Base-by-base conservation (phyloP, 805 yeast species). In the Lipomyces spencermartinsiae region DNA sequence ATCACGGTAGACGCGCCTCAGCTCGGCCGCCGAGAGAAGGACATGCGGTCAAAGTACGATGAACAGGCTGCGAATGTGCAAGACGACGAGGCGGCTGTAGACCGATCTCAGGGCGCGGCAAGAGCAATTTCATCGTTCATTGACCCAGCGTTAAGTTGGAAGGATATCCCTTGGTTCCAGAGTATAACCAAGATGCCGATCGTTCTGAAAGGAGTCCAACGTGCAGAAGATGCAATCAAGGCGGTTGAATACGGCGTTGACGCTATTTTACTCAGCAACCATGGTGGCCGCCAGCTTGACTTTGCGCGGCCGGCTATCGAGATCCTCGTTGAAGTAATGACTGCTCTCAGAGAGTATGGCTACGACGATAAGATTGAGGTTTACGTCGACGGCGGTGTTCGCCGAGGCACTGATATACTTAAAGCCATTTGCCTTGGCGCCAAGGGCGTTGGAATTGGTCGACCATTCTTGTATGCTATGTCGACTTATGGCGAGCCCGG, bases 1-100 rank as follows among this genome's bases (percentile, higher is more conserved):
- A 86, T 93, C 71, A 93, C 98, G 0, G 97, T 92, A 7, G 97
- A 93, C 81, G 97, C 97, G 0, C 97, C 97, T 6, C 89, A 90
- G 69, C 82, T 93, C 56, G 98, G 98, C 14, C 86, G 95, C 71
- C 86, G 98, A 73, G 98, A 93, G 78, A 93, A 92, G 78, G 97
- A 92, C 75, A 85, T 86, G 86, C 85, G 92, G 70, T 79, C 87
- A 65, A 89, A 90, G 76, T 85, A 85, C 69, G 83, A 83, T 16
- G 84, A 81, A 4, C 58, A 59, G 57, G 82, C 83, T 1, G 86
- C 86, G 62, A 80, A 79, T 34, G 82, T 80, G 10, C 81, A 80
- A 67, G 78, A 74, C 1, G 82, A 77, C 34, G 82, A 75, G 63
- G 81, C 78, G 16, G 82, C 80, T 31, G 83, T 87, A n/a, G 92